Base-by-base conservation (phyloP, 352 stramenopile species). In the Phytophthora vignae region DNA sequence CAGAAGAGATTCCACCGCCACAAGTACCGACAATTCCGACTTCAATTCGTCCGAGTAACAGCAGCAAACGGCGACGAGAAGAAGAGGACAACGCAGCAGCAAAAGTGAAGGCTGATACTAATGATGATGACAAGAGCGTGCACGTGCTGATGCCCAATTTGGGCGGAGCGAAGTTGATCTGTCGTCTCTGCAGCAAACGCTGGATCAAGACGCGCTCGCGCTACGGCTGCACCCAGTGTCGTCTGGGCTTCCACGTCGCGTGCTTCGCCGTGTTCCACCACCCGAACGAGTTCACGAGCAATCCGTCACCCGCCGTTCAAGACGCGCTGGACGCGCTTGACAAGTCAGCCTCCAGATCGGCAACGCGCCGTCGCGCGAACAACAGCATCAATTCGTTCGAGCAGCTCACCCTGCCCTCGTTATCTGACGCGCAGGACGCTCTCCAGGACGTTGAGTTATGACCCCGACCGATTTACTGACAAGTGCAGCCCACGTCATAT, bases 231-330 rank as follows among this genome's bases (percentile, higher is more conserved):
- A 27, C 57, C 27, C 62, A 69, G 54, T 69, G 62, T 29, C 52
- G 62, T 1, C 33, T 69, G 53, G 53, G 62, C 19, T 69, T 62
- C 61, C 62, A 69, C 62, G 62, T 69, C 27, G 62, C 55, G 53
- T 62, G 62, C 27, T 62, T 69, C 52, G 52, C 62, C 4, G 53
- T 69, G 8, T 69, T 69, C 52, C 62, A 69, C 62, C 17, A 69
- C 27, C 62, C 53, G 12, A 58, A 40, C 9, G n/a, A 9, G 10
- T 69, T 58, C 21, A 14, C 21, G 19, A 33, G 17, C 5, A 69
- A 69, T 55, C 11, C 42, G 10, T 63, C 53, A 12, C 17, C 55
- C 17, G 42, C 52, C 2, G 38, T 62, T n/a, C 50, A 55, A 50
- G 52, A 68, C 27, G 52, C 36, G 17, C 52, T 69, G 2, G 11